Percentiles rank a stretch among this genome's conserved stretches.
These are phyloP conservation scores for Ehretia macrophylla DNA, from an alignment of 257 asterid species.

Conservation along the genomic window DNA sequence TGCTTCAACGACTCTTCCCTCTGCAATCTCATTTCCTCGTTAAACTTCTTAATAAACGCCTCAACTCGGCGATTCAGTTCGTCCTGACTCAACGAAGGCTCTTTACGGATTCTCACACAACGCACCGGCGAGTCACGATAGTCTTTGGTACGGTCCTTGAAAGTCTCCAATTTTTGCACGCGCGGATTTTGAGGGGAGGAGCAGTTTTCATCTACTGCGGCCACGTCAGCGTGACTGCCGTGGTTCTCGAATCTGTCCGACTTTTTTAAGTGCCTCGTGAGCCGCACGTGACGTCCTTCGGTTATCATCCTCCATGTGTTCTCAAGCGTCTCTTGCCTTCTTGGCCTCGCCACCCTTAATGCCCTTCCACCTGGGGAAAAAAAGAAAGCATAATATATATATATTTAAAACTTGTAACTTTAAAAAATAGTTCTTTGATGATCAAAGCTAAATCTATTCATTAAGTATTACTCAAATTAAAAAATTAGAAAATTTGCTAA, in stretches of 20 bases:
- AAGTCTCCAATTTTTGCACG: conserved; percentile 43
- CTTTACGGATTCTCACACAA: conserved; percentile 10
- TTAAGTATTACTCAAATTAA: too few species aligned
- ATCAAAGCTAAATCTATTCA: too few species aligned
- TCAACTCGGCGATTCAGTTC: conserved; percentile 36
- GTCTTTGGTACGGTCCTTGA: conserved; percentile 39
- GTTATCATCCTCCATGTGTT: conserved; percentile 78
- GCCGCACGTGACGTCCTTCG: conserved; percentile 56
- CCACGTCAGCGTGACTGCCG: conserved; percentile 1
- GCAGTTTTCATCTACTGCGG: conserved; percentile 1
- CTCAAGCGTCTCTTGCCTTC: conserved; percentile 58
- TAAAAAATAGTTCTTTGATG: too few species aligned
- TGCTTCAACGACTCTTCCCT: conserved; percentile 31
- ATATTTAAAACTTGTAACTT: neutral
- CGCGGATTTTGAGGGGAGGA: neutral
- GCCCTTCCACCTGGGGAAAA: conserved; percentile 43
- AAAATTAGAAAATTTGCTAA: too few species aligned
- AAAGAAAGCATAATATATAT: neutral
- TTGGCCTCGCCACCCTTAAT: conserved; percentile 36
- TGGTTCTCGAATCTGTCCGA: conserved; percentile 44
- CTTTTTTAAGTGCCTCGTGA: conserved; percentile 45
- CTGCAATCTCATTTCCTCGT: conserved; percentile 43
- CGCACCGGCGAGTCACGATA: neutral
- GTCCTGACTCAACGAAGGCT: conserved; percentile 29
- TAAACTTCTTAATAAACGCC: conserved; percentile 34